These are phyloP conservation scores for Striga hermonthica DNA, from an alignment of 305 asterid genomes.

Conservation along the genomic window DNA sequence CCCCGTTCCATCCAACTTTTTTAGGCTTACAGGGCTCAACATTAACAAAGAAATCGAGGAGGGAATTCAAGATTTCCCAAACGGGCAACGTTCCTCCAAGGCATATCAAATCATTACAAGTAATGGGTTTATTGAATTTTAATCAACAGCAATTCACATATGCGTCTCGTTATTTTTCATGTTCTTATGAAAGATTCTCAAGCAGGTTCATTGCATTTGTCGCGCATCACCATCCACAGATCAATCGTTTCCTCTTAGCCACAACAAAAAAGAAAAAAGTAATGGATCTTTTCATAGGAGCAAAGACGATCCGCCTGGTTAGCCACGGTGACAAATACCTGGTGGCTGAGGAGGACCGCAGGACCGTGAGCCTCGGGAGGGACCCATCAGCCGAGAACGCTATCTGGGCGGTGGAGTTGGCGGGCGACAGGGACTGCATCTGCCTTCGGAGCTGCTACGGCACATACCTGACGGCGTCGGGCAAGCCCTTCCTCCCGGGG, in stretches of 20 bases:
- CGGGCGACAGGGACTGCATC: slow-evolving; percentile 35
- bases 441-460: slow-evolving; percentile 64
- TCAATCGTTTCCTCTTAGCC: slow-evolving; percentile 7
- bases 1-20: slow-evolving; percentile 11
- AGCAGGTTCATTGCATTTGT: slow-evolving; percentile 15
- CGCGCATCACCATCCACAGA: background rate
- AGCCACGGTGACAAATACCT: slow-evolving; percentile 66
- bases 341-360: slow-evolving; percentile 56
- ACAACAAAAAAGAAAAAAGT: background rate
- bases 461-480: slow-evolving; percentile 64
- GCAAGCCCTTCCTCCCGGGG: slow-evolving; percentile 52
- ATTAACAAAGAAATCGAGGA: background rate
- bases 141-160: background rate
- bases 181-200: background rate
- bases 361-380: slow-evolving; percentile 41
- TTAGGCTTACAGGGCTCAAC: background rate
- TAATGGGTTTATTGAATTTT: background rate
- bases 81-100: background rate
- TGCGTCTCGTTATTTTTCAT: background rate
- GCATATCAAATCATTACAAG: slow-evolving; percentile 9
- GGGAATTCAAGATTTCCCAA: background rate
- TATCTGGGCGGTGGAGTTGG: slow-evolving; percentile 54
- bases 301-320: slow-evolving; percentile 47
- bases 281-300: slow-evolving; percentile 70
- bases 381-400: slow-evolving; percentile 44